Evolutionary conservation across 2,329 filamentous ascomycete genomes (phyloP).

Genomic region (Didymella keratinophila): DNA sequence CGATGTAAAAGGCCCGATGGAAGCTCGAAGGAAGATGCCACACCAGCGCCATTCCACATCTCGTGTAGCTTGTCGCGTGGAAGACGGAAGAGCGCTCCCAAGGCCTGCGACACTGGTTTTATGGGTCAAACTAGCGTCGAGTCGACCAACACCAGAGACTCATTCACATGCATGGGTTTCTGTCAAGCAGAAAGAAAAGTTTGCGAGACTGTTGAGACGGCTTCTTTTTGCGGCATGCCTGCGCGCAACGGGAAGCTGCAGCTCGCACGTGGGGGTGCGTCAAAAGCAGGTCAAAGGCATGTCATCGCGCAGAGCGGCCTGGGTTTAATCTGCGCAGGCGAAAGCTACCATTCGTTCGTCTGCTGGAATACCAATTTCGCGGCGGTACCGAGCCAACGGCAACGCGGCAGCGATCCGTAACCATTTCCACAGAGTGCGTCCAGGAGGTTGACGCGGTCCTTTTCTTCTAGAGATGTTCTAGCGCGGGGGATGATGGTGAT

Average conservation of each 20-base stretch:
- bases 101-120: slow-evolving; percentile 37
- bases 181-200: slow-evolving; percentile 7
- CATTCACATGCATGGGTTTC: slow-evolving; percentile 11
- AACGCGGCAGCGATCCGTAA: slow-evolving; percentile 35
- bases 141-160: slow-evolving; percentile 7
- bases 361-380: slow-evolving; percentile 7
- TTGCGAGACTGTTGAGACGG: slow-evolving; percentile 12
- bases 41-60: slow-evolving; percentile 7
- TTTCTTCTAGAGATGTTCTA: slow-evolving; percentile 47
- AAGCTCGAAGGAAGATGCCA: slow-evolving; percentile 27
- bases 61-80: slow-evolving; percentile 46
- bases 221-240: neutral
- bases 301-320: slow-evolving; percentile 3
- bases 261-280: slow-evolving; percentile 21
- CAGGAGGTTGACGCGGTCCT: slow-evolving; percentile 35
- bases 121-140: slow-evolving; percentile 24
- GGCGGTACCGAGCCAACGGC: slow-evolving; percentile 37
- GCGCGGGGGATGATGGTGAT: slow-evolving; percentile 44
- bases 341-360: slow-evolving; percentile 14
- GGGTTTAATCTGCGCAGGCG: slow-evolving; percentile 3
- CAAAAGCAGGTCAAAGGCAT: slow-evolving; percentile 6
- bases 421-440: slow-evolving; percentile 38
- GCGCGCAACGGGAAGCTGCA: slow-evolving; percentile 8
- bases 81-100: slow-evolving; percentile 39
- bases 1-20: slow-evolving; percentile 30